Evolutionary conservation across 2,329 filamentous ascomycete species (phyloP).

Genomic region (Scopulariopsis brevicaulis): DNA sequence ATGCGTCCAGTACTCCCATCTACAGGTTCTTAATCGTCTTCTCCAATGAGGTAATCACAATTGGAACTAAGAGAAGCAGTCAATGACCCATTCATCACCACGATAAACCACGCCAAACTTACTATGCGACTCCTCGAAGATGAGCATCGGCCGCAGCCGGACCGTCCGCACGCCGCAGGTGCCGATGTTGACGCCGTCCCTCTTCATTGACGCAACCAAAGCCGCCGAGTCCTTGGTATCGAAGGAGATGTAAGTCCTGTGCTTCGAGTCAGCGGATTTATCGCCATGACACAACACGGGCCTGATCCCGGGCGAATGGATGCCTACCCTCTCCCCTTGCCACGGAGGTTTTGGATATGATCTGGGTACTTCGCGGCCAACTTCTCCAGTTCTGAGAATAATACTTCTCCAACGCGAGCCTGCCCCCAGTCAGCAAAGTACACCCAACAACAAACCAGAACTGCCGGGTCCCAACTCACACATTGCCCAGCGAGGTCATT

Average conservation of each 20-base stretch:
- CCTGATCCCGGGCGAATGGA: neutral
- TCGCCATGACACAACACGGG: too few species aligned
- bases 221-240: slow-evolving; percentile 60
- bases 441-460: neutral
- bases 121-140: slow-evolving; percentile 64
- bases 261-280: neutral
- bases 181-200: slow-evolving; percentile 64
- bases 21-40: slow-evolving; percentile 9
- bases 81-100: neutral
- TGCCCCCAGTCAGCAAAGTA: neutral
- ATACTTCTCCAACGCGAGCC: slow-evolving; percentile 53
- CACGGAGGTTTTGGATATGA: slow-evolving; percentile 62
- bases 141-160: slow-evolving; percentile 66
- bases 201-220: slow-evolving; percentile 61
- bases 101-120: slow-evolving; percentile 4
- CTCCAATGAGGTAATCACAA: slow-evolving; percentile 16
- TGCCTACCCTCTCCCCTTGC: slow-evolving; percentile 39
- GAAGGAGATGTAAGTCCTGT: slow-evolving; percentile 64
- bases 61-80: slow-evolving; percentile 8
- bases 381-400: slow-evolving; percentile 53
- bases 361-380: slow-evolving; percentile 55
- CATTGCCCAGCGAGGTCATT: slow-evolving; percentile 61
- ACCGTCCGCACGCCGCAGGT: slow-evolving; percentile 62
- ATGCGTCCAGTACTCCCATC: neutral
- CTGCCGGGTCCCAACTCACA: neutral